A percentile compares a stretch with the other conserved stretches of the same genome.
Evolutionary conservation across 2,329 filamentous ascomycete species (phyloP).

Genomic region (Paramyrothecium roridum): DNA sequence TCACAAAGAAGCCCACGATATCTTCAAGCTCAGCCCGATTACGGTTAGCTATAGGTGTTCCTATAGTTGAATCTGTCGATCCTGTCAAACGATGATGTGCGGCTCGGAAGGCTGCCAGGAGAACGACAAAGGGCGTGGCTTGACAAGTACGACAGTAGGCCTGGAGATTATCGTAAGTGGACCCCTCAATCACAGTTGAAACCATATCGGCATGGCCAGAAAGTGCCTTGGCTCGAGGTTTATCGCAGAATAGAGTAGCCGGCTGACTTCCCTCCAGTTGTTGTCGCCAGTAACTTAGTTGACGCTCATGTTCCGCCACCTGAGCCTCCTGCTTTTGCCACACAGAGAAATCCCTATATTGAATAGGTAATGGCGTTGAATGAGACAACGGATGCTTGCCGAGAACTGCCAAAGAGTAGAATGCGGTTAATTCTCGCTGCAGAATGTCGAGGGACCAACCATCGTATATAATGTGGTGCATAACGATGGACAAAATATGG

Average conservation of each 20-base stretch:
- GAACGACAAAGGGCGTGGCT: background rate
- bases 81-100: conserved; percentile 5
- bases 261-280: conserved; percentile 8
- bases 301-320: conserved; percentile 4
- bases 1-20: conserved; percentile 7
- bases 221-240: background rate
- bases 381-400: conserved; percentile 5
- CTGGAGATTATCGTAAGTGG: background rate
- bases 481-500: conserved; percentile 9
- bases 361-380: conserved; percentile 11
- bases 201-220: background rate
- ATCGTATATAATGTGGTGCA: conserved; percentile 12
- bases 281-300: conserved; percentile 13
- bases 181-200: background rate
- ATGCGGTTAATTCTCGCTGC: conserved; percentile 5
- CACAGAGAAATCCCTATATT: conserved; percentile 14
- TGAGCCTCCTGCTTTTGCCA: conserved; percentile 12
- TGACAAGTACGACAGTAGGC: background rate
- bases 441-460: conserved; percentile 14
- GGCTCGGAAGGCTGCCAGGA: conserved; percentile 2
- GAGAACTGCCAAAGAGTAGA: background rate
- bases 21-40: conserved; percentile 1
- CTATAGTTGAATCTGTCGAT: conserved; percentile 2
- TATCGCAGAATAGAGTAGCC: conserved; percentile 2
- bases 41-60: conserved; percentile 1